phyloP scores from a whole-genome alignment of 306 rosid genomes.

The Vigna unguiculata region DNA sequence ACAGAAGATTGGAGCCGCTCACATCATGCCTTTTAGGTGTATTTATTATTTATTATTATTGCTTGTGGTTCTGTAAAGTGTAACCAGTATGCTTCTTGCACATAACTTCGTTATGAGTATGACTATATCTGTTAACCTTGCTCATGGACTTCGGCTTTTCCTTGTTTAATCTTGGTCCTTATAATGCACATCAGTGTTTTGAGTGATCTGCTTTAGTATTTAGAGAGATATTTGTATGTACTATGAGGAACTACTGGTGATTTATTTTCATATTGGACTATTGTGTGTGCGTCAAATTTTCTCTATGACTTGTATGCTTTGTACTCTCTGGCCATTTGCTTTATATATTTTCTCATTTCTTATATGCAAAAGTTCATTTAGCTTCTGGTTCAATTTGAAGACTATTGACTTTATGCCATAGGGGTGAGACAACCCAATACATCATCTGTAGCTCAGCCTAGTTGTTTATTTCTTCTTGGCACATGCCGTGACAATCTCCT shows the following conservation, averaged over 20 bases:
- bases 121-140: slow-evolving; percentile 55
- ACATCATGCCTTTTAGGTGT: slow-evolving; percentile 60
- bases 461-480: slow-evolving; percentile 7
- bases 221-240: slow-evolving; percentile 48
- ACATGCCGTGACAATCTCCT: not conserved
- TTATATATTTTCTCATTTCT: slow-evolving; percentile 31
- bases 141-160: slow-evolving; percentile 51
- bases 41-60: slow-evolving; percentile 47
- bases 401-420: slow-evolving; percentile 19
- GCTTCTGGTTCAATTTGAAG: slow-evolving; percentile 33
- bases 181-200: slow-evolving; percentile 49
- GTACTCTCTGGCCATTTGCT: not conserved
- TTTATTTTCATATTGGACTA: slow-evolving; percentile 33
- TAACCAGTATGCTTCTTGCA: slow-evolving; percentile 54
- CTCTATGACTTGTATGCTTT: slow-evolving; percentile 25
- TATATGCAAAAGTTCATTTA: slow-evolving; percentile 25
- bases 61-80: slow-evolving; percentile 67
- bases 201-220: slow-evolving; percentile 36
- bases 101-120: slow-evolving; percentile 55
- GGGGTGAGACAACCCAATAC: slow-evolving; percentile 27
- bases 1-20: slow-evolving; percentile 78
- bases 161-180: slow-evolving; percentile 44
- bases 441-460: slow-evolving; percentile 24
- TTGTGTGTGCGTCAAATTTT: slow-evolving; percentile 33
- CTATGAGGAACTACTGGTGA: slow-evolving; percentile 45